Evolutionary conservation across 164 flowering plant species (phyloP), one percentile per base, ranked within the genome.

Genomic region (Santalum album): DNA sequence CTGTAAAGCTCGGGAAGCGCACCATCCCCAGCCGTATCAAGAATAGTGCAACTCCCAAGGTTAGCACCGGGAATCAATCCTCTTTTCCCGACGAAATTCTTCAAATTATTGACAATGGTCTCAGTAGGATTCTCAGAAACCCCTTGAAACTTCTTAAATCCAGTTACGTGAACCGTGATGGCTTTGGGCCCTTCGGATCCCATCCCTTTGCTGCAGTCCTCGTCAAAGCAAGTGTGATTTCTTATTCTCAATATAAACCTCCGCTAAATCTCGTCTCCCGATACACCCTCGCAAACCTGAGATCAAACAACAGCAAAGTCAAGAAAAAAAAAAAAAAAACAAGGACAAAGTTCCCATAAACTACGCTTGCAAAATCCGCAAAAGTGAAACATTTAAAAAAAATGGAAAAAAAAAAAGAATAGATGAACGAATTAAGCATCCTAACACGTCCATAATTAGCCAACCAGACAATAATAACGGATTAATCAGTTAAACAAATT

Each of bases 81-180:
- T 25, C 53, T 76, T 48, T 36, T 70, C 34, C 71, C 61, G 14
- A 74, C 54, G 39, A 54, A 81, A 44, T 40, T 59, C 59, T 55
- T 66, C 32, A 81, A 39, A 42, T 76, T 78, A 51, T 34, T 76
- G 12, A 81, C 78, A 20, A 81, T 73, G 0, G 65, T 65, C 60
- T 81, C 86, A 3, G 83, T 76, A 1, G 86, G 86, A 69, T 81
- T 81, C 27, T 76, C 64, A 23, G 72, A 27, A 42, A 81, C 78
- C 35, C 83, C 83, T 27, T 81, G 72, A 29, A 81, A 81, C 51
- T 76, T 81, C 69, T 72, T 78, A 55, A 81, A 81, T 51, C 86
- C 86, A 51, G 81, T 78, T 14, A 81, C 70, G 57, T 81, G 75
- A 45, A 81, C 58, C 14, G 56, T 75, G 2, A 76, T 69, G 12